These are phyloP conservation scores for Ganoderma boninense DNA, from an alignment of 1,284 basidiomycete genomes.

Conservation along the genomic window DNA sequence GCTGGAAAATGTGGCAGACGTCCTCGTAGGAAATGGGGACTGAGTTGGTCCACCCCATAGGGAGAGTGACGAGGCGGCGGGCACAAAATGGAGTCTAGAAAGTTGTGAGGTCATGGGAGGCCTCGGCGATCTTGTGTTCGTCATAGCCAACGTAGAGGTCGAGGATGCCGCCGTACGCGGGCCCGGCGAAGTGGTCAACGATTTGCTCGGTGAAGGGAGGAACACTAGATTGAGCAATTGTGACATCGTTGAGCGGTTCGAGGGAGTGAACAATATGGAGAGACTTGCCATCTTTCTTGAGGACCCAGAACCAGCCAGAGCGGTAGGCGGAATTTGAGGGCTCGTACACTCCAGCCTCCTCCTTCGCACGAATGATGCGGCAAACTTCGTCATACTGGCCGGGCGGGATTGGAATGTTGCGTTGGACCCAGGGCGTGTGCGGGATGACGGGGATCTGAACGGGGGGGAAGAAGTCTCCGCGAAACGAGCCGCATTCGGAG, in stretches of 20 bases:
- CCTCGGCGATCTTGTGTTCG: slow-evolving; percentile 31
- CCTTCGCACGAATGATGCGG: slow-evolving; percentile 43
- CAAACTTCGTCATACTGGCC: slow-evolving; percentile 46
- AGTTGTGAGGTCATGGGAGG: too few relatives aligned
- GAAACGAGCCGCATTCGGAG: slow-evolving; percentile 44
- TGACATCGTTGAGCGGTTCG: slow-evolving; percentile 45
- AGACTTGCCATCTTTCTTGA: slow-evolving; percentile 48
- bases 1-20: slow-evolving; percentile 45
- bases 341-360: slow-evolving; percentile 45
- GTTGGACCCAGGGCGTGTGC: slow-evolving; percentile 47
- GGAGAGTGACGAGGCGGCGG: slow-evolving; percentile 39
- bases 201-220: slow-evolving; percentile 40
- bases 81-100: slow-evolving; percentile 33
- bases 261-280: slow-evolving; percentile 45
- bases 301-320: slow-evolving; percentile 49
- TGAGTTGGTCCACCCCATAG: slow-evolving; percentile 52
- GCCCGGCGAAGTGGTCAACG: slow-evolving; percentile 36
- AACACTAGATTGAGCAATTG: slow-evolving; percentile 41
- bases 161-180: slow-evolving; percentile 34
- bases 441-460: slow-evolving; percentile 43
- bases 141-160: slow-evolving; percentile 40
- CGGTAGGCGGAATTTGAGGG: slow-evolving; percentile 47
- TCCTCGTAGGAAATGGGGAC: slow-evolving; percentile 47
- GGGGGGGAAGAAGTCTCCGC: slow-evolving; percentile 45
- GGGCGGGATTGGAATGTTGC: slow-evolving; percentile 50